A percentile compares a stretch with the other conserved stretches of the same genome.
These are phyloP conservation scores for Pisolithus microcarpus DNA, from an alignment of 768 basidiomycete species.

Conservation along the genomic window DNA sequence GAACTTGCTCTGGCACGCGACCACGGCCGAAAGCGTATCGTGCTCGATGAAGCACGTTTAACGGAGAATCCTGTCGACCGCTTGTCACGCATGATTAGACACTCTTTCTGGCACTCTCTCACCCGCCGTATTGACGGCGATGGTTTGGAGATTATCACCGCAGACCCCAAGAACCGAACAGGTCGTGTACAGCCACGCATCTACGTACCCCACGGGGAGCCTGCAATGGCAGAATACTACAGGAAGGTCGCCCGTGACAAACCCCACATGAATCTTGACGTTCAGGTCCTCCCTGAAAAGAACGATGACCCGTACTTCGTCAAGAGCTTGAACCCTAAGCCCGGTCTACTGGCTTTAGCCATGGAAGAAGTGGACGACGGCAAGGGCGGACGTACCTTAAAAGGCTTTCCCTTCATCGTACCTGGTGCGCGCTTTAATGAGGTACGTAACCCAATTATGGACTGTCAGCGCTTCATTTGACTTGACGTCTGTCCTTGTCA, in stretches of 20 bases:
- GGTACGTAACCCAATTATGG: slow-evolving; percentile 36
- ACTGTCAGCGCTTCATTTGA: neutral
- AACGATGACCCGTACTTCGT: slow-evolving; percentile 86
- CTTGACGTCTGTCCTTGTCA: slow-evolving; percentile 3
- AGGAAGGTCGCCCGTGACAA: slow-evolving; percentile 83
- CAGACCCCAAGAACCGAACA: slow-evolving; percentile 96
- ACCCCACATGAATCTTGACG: slow-evolving; percentile 90
- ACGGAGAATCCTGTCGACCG: slow-evolving; percentile 97
- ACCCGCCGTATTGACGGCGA: slow-evolving; percentile 96
- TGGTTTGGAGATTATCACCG: slow-evolving; percentile 93
- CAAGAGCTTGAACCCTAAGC: slow-evolving; percentile 88
- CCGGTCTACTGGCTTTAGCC: slow-evolving; percentile 88
- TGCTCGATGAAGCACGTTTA: slow-evolving; percentile 96
- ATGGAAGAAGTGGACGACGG: slow-evolving; percentile 88
- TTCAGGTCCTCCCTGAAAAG: slow-evolving; percentile 80
- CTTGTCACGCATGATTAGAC: slow-evolving; percentile 92
- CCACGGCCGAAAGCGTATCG: slow-evolving; percentile 90
- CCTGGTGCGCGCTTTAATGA: slow-evolving; percentile 94
- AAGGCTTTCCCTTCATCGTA: slow-evolving; percentile 95
- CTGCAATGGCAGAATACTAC: slow-evolving; percentile 94
- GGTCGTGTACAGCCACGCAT: slow-evolving; percentile 86
- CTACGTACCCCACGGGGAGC: slow-evolving; percentile 90
- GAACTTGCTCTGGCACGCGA: slow-evolving; percentile 95
- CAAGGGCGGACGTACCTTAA: slow-evolving; percentile 70
- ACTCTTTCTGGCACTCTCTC: slow-evolving; percentile 97